These are phyloP conservation scores for Tricholoma hemisulphureum DNA, from an alignment of 768 basidiomycete genomes.

Conservation along the genomic window DNA sequence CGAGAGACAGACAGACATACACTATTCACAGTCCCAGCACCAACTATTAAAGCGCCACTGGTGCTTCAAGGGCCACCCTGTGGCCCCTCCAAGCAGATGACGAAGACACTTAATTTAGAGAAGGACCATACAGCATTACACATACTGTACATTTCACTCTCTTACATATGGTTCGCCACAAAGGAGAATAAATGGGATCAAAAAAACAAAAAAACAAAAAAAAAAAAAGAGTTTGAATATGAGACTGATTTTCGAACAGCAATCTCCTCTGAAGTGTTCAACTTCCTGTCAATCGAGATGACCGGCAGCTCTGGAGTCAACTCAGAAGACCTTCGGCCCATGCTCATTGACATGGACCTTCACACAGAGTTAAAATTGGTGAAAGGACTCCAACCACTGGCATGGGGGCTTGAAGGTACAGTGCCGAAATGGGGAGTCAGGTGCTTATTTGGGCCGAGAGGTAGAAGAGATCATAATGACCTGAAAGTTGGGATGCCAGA, in stretches of 20 bases:
- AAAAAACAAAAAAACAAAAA: too few relatives aligned
- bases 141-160: too few relatives aligned
- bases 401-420: slow-evolving; percentile 24
- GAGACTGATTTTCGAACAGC: slow-evolving; percentile 38
- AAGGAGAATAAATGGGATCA: too few relatives aligned
- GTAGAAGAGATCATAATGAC: slow-evolving; percentile 63
- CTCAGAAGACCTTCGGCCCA: slow-evolving; percentile 40
- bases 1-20: too few relatives aligned
- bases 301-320: slow-evolving; percentile 29
- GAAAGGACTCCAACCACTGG: slow-evolving; percentile 31
- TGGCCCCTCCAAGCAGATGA: too few relatives aligned
- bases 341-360: slow-evolving; percentile 50
- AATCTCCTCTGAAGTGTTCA: slow-evolving; percentile 22
- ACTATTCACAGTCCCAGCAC: too few relatives aligned
- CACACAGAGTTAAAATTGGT: slow-evolving; percentile 55
- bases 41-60: too few relatives aligned
- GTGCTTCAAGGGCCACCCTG: too few relatives aligned
- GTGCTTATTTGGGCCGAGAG: slow-evolving; percentile 57
- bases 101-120: too few relatives aligned
- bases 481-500: slow-evolving; percentile 41
- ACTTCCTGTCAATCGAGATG: slow-evolving; percentile 32
- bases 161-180: too few relatives aligned
- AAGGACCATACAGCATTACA: too few relatives aligned
- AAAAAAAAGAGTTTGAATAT: slow-evolving; percentile 35
- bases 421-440: slow-evolving; percentile 23